Conservation (phyloP, 1,284 basidiomycete species). For the Neolentinus lepideus region DNA sequence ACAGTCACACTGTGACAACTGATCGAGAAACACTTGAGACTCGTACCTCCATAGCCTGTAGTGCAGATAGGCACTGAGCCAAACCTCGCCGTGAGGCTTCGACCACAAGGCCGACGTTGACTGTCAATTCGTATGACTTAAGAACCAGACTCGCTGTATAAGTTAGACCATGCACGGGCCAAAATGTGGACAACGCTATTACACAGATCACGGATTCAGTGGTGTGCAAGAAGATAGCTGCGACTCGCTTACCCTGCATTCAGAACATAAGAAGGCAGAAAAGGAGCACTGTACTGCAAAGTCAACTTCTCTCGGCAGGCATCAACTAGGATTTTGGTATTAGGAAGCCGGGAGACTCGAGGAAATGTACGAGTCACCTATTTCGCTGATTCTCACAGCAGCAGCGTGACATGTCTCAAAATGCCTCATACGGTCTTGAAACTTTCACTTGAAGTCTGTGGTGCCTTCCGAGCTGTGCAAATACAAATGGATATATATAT, state of each 20-base stretch:
- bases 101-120: constrained; percentile 61
- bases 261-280: constrained; percentile 70
- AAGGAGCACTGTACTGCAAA: constrained; percentile 57
- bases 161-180: constrained; percentile 48
- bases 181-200: constrained; percentile 79
- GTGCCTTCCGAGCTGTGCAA: constrained; percentile 15
- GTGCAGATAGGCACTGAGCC: constrained; percentile 56
- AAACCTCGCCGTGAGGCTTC: constrained; percentile 63
- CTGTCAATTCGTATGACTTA: constrained; percentile 26
- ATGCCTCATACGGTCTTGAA: no score
- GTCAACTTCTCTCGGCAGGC: constrained; percentile 56
- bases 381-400: constrained; percentile 68
- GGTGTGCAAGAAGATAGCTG: constrained; percentile 1
- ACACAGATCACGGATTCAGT: constrained; percentile 3
- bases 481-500: not conserved
- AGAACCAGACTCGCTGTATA: constrained; percentile 1
- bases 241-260: constrained; percentile 57
- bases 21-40: constrained; percentile 59
- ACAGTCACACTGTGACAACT: no score
- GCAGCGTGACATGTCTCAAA: constrained; percentile 75
- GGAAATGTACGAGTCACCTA: constrained; percentile 35
- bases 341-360: not conserved
- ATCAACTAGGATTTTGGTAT: constrained; percentile 33
- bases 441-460: constrained; percentile 40
- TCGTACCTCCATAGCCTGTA: constrained; percentile 18